Evolutionary conservation across 371 early-diverging fungal species (phyloP).

Genomic region (Mucor lusitanicus): DNA sequence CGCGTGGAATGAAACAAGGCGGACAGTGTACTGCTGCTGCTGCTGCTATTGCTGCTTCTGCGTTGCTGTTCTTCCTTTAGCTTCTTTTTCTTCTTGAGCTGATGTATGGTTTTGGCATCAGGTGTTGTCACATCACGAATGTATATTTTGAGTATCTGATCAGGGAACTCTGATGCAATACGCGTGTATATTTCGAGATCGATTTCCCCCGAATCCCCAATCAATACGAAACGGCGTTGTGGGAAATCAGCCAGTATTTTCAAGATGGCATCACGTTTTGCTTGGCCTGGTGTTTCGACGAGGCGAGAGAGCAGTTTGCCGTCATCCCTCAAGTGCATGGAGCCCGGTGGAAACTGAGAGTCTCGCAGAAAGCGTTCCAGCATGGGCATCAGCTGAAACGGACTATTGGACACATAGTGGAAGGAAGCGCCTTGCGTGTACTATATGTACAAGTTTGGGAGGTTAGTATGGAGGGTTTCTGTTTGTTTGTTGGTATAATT

Average conservation of each 20-base stretch:
- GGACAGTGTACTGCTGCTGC: background rate
- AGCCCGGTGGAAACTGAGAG: slow-evolving; percentile 79
- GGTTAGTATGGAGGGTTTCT: background rate
- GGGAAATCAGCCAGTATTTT: slow-evolving; percentile 75
- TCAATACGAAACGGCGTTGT: slow-evolving; percentile 78
- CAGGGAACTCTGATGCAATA: slow-evolving; percentile 63
- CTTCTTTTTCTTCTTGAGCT: background rate
- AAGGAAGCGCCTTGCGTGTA: slow-evolving; percentile 71
- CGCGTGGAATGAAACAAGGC: slow-evolving; percentile 11
- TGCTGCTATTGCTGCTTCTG: background rate
- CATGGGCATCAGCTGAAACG: slow-evolving; percentile 84
- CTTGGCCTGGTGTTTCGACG: slow-evolving; percentile 41
- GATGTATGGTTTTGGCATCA: background rate
- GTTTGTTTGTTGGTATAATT: background rate
- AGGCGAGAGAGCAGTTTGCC: slow-evolving; percentile 40
- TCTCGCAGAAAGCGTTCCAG: slow-evolving; percentile 70
- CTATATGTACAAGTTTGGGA: slow-evolving; percentile 13
- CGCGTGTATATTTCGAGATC: slow-evolving; percentile 82
- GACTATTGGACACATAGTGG: slow-evolving; percentile 93
- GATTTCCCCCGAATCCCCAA: slow-evolving; percentile 91
- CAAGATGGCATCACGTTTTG: slow-evolving; percentile 64
- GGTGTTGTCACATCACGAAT: slow-evolving; percentile 79
- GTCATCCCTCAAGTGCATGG: slow-evolving; percentile 70
- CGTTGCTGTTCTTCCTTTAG: background rate
- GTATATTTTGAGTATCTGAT: slow-evolving; percentile 76